Evolutionary conservation across 495 filamentous ascomycete species (phyloP), one percentile per base, ranked within the genome.

Genomic region (Penicillium chermesinum): DNA sequence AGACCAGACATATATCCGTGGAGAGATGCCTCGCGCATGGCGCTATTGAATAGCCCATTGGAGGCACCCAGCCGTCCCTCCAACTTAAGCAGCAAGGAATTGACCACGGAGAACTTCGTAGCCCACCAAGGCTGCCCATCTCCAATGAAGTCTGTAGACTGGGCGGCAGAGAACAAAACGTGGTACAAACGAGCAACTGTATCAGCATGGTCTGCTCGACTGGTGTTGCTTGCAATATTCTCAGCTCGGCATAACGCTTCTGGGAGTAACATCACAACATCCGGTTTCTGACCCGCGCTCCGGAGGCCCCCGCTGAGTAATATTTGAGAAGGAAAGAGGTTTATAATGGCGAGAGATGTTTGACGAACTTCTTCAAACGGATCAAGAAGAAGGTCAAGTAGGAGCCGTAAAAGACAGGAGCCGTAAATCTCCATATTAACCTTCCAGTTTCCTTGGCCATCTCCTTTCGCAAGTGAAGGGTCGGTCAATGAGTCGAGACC

Each of bases 341-440:
- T 75, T 19, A 95, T 50, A 13, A 89, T 66, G 5, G 69, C 67
- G 0, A 81, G 63, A 6, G 93, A 79, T 1, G 70, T 70, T 33
- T 78, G 79, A 49, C 93, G 77, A 9, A 97, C 86, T 69, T 98
- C 93, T 50, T 98, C 93, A 57, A 91, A 98, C 0, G 91, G 87
- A 58, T 97, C 85, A 38, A 93, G 67, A 1, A 95, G 55, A 8
- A 93, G 78, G 61, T 96, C 89, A 3, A 89, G 57, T 7, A 96
- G 67, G 15, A 83, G 54, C 25, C 76, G 58, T 13, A 75, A 53
- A 38, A 81, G 54, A 2, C 52, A 55, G 0, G 54, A 63, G n/a
- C 74, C 73, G 25, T 86, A 75, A 39, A 89, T 74, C 2, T 73
- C 70, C n/a, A 77, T 38, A 17, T 75, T 64, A 25, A 72, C 60